Conservation (phyloP, 257 asterid species). For the Jacaranda mimosifolia region DNA sequence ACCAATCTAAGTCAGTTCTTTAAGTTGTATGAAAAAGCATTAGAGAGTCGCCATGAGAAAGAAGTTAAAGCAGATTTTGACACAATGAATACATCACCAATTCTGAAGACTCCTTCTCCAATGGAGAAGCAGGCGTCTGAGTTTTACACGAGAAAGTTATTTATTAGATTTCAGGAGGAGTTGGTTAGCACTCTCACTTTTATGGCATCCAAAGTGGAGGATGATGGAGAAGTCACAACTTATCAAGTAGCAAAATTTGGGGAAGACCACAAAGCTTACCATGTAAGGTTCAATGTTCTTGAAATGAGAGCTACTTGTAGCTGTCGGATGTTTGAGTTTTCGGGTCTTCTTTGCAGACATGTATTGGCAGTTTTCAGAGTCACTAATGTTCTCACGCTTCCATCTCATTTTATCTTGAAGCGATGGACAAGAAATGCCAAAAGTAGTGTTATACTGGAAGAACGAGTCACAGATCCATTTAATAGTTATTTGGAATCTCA, state of each 20-base stretch:
- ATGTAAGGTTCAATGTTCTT: conserved; percentile 85
- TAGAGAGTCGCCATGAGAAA: conserved; percentile 97
- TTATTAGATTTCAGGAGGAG: conserved; percentile 91
- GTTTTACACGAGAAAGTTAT: conserved; percentile 84
- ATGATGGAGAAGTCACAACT: conserved; percentile 77
- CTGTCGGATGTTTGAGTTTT: conserved; percentile 95
- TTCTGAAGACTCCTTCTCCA: conserved; percentile 92
- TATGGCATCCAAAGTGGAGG: conserved; percentile 84
- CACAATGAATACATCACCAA: conserved; percentile 71
- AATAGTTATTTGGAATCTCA: conserved; percentile 92
- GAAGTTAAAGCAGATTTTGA: conserved; percentile 98
- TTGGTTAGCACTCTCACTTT: conserved; percentile 88
- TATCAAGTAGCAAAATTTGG: conserved; percentile 87
- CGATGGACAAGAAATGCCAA: conserved; percentile 95
- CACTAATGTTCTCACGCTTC: conserved; percentile 92
- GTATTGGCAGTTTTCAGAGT: conserved; percentile 90
- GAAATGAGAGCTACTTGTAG: conserved; percentile 92
- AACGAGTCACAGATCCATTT: conserved; percentile 60
- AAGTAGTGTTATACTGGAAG: conserved; percentile 78
- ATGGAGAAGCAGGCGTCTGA: conserved; percentile 99
- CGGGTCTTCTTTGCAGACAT: conserved; percentile 96
- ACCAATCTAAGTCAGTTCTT: conserved; percentile 87
- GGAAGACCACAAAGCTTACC: conserved; percentile 80
- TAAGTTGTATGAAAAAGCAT: conserved; percentile 89
- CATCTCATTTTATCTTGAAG: conserved; percentile 81